Conservation (phyloP, 2,329 filamentous ascomycete genomes). For the Penicillium sp. region DNA sequence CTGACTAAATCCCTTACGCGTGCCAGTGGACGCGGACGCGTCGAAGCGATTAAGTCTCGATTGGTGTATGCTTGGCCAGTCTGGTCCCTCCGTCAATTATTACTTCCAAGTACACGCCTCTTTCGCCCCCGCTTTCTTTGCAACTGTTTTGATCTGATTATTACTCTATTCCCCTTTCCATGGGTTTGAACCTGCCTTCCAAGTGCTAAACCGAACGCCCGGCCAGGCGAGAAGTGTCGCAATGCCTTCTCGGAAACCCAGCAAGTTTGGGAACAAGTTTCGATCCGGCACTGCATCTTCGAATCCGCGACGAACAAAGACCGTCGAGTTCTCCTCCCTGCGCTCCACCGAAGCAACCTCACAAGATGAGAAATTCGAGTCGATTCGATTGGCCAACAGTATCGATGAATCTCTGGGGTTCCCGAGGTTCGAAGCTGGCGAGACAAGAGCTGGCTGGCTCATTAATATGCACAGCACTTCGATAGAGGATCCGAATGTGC, state of each 20-base stretch:
- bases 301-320: conserved; percentile 58
- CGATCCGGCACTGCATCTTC: conserved; percentile 40
- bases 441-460: conserved; percentile 83
- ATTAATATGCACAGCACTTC: conserved; percentile 90
- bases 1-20: conserved; percentile 26
- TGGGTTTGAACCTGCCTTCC: conserved; percentile 7
- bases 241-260: conserved; percentile 50
- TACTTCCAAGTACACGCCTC: conserved; percentile 6
- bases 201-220: conserved; percentile 21
- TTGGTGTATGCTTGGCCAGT: conserved; percentile 13
- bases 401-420: conserved; percentile 98
- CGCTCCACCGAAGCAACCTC: conserved; percentile 78
- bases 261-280: conserved; percentile 59
- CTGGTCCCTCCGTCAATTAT: conserved; percentile 13
- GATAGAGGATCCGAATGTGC: conserved; percentile 74
- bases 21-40: conserved; percentile 32
- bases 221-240: conserved; percentile 24
- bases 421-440: conserved; percentile 78
- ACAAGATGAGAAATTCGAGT: conserved; percentile 86
- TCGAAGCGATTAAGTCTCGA: conserved; percentile 20
- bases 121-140: conserved; percentile 1
- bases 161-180: background rate
- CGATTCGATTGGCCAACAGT: conserved; percentile 70
- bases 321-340: conserved; percentile 69
- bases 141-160: background rate